Percentiles rank a stretch among this genome's conserved stretches.
Conservation (phyloP, 257 asterid genomes). For the Cordia subcordata region DNA sequence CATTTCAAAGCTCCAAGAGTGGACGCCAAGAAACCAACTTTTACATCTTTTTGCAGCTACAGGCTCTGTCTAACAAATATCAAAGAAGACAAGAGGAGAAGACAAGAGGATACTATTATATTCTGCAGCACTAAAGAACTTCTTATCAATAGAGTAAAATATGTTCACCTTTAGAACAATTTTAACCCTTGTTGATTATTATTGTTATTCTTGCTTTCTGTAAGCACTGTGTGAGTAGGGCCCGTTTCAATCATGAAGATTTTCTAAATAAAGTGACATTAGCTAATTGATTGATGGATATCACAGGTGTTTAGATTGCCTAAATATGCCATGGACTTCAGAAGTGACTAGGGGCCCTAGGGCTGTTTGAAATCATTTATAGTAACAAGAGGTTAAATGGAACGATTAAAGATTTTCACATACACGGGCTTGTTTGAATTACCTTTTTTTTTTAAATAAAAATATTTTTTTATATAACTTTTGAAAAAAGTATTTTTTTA, state of each 20-base stretch:
- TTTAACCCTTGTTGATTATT: constrained; percentile 2
- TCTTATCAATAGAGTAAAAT: constrained; percentile 8
- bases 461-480: no score
- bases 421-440: no score
- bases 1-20: constrained; percentile 23
- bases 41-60: constrained; percentile 26
- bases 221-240: constrained; percentile 22
- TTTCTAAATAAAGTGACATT: background rate
- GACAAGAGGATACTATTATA: constrained; percentile 7
- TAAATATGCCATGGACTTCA: background rate
- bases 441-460: no score
- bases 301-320: no score
- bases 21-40: constrained; percentile 46
- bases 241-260: constrained; percentile 1
- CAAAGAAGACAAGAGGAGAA: constrained; percentile 18
- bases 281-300: no score
- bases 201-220: background rate
- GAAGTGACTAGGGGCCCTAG: no score
- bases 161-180: constrained; percentile 15
- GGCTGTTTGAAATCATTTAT: no score
- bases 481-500: no score
- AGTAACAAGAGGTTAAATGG: no score
- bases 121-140: constrained; percentile 1
- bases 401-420: no score
- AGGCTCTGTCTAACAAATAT: constrained; percentile 8